Conservation (phyloP, 2,329 filamentous ascomycete species). For the Nectriaceae sp. region DNA sequence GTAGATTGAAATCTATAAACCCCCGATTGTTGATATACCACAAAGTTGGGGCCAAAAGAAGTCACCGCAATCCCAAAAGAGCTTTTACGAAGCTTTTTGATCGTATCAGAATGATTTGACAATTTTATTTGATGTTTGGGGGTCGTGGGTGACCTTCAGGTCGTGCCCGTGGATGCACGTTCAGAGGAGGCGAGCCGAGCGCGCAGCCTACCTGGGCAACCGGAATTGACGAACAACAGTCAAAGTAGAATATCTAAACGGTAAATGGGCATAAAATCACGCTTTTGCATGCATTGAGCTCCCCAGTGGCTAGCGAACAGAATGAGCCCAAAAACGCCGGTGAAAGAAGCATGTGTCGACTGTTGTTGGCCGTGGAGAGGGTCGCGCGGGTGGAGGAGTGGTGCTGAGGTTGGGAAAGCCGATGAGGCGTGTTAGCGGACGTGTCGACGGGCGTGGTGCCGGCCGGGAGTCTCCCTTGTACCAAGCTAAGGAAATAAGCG, state of each 20-base stretch:
- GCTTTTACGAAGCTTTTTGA: background rate
- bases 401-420: slow-evolving; percentile 4
- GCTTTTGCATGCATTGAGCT: slow-evolving; percentile 30
- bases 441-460: slow-evolving; percentile 16
- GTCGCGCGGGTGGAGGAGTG: slow-evolving; percentile 33
- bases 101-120: background rate
- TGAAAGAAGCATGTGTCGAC: slow-evolving; percentile 32
- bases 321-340: slow-evolving; percentile 68
- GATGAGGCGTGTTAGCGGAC: slow-evolving; percentile 15
- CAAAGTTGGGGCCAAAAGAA: background rate
- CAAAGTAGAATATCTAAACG: slow-evolving; percentile 12
- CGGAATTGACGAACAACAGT: slow-evolving; percentile 4
- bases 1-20: background rate
- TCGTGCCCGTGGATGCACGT: slow-evolving; percentile 8
- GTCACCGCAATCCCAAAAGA: background rate
- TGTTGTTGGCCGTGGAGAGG: slow-evolving; percentile 34
- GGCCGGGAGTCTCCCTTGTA: background rate
- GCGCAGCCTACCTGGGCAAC: slow-evolving; percentile 14
- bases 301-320: slow-evolving; percentile 47
- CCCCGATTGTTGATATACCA: background rate
- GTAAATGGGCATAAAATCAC: background rate
- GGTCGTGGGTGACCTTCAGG: slow-evolving; percentile 9
- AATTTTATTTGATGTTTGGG: slow-evolving; percentile 1
- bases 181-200: slow-evolving; percentile 16
- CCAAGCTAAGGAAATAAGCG: background rate